Base-by-base conservation (phyloP, 495 filamentous ascomycete genomes). In the Antarctomyces pellizariae region DNA sequence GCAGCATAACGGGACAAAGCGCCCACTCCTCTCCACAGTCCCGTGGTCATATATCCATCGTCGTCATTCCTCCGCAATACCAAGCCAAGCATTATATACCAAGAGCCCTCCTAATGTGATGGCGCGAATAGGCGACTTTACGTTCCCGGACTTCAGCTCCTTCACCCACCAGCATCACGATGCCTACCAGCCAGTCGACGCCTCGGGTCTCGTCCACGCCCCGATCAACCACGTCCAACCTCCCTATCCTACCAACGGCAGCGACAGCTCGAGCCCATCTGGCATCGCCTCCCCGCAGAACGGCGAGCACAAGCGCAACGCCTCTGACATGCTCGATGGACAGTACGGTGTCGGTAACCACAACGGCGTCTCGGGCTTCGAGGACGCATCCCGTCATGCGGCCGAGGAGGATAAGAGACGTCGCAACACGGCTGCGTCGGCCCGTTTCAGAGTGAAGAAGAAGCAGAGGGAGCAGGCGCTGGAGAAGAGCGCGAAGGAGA, bases 361-460 rank as follows among this genome's bases (percentile, higher is more conserved):
- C 19, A 38, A 38, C 33, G 45, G 49, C 22, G 39, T 52, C 22
- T 35, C 56, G 2, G 57, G 48, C 36, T 57, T 69, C 33, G 73
- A 79, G 45, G 73, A 79, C 41, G 51, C 66, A 34, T 62, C 82
- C 18, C 63, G 78, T 18, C 38, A 68, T 8, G 80, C 78, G 9
- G 83, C 86, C 16, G 86, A 97, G 50, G 86, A 97, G 55, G 86
- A 97, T 49, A 93, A 93, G 48, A 77, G 86, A 7, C 71, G 84
- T 24, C 75, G 86, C 34, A 97, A 97, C 51, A 97, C 86, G 1
- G 86, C 86, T 18, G 86, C 86, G 22, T 75, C 67, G 26, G 86
- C 86, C 12, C 75, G 86, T 29, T 97, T 97, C 65, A 75, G 86
- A 31, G 68, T 90, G 42, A 97, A 97, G 67, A 97, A 97, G 77